Evolutionary conservation across 2,329 filamentous ascomycete species (phyloP), one percentile per base, ranked within the genome.

Genomic region (Fusarium pininemorale): DNA sequence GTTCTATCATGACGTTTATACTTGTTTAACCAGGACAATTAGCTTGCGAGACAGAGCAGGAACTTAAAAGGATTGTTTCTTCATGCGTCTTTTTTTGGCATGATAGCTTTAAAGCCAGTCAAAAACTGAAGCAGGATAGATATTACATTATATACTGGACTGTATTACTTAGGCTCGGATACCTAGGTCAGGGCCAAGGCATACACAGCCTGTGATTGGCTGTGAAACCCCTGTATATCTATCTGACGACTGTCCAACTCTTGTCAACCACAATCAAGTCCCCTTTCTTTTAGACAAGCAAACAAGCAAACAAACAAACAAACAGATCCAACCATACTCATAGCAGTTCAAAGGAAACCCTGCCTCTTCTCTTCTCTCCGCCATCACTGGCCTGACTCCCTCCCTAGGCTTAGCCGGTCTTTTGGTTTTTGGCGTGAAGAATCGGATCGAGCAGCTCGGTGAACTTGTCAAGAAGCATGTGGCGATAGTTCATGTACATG

Each of bases 401-500:
- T 15, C 44, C 18, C 44, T 45, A 45, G 44, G 18, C 38, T n/a
- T n/a, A 35, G 37, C 45, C 28, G 50, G 38, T 11, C 45, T 63
- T 41, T 47, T 30, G 50, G 30, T 44, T 22, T 18, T 42, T n/a
- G 20, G 15, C 32, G 13, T 47, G 35, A 28, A 70, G 66, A n/a
- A 70, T 42, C 24, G 67, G 68, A 16, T 70, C 68, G 37, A 70
- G 66, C 9, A 45, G 22, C 32, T 45, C 20, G 13, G 41, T 55
- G 42, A 28, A 45, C 28, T 61, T 61, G 7, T 44, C 26, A 6
- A 55, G 8, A 45, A 70, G 68, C 66, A 70, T 66, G 50, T 71
- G 41, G 35, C 67, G 61, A 42, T 45, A 70, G 48, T 30, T 48
- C 54, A 61, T 47, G 54, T 70, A 70, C 11, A 70, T 55, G 6